Conservation (phyloP, 1,139 yeast species). For the Magnusiomyces suaveolens region DNA sequence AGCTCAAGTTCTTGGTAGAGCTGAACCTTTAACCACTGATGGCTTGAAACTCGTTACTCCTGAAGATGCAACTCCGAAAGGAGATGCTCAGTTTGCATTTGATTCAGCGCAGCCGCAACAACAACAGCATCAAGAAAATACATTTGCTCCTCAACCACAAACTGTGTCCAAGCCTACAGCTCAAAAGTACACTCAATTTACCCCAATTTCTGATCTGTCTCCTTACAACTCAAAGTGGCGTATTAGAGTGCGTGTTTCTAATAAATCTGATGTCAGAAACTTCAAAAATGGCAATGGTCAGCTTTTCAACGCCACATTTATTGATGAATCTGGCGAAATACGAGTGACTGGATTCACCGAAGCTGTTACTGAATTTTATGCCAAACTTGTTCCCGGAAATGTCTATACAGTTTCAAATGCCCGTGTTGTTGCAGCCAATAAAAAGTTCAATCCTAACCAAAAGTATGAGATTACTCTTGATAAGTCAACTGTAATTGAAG, state of each 20-base stretch:
- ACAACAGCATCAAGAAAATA: no score
- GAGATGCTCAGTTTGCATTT: not conserved
- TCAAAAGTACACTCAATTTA: not conserved
- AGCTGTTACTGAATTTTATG: conserved; percentile 68
- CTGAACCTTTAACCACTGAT: not conserved
- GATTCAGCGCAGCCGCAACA: not conserved
- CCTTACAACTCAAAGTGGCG: conserved; percentile 91
- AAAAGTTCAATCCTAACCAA: conserved; percentile 63
- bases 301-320: conserved; percentile 73
- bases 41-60: not conserved
- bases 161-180: not conserved
- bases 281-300: conserved; percentile 88
- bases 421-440: conserved; percentile 72
- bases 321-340: conserved; percentile 94
- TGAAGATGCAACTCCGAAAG: not conserved
- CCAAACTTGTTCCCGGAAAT: conserved; percentile 74
- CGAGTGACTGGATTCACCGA: conserved; percentile 93
- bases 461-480: conserved; percentile 83
- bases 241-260: conserved; percentile 82
- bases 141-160: not conserved
- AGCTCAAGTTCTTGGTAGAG: not conserved
- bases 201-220: conserved; percentile 44
- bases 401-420: conserved; percentile 80
- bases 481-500: conserved; percentile 66
- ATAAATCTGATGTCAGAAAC: conserved; percentile 77